These are phyloP conservation scores for Herpetomonas tarakana DNA, from an alignment of 208 protist genomes.

Conservation along the genomic window DNA sequence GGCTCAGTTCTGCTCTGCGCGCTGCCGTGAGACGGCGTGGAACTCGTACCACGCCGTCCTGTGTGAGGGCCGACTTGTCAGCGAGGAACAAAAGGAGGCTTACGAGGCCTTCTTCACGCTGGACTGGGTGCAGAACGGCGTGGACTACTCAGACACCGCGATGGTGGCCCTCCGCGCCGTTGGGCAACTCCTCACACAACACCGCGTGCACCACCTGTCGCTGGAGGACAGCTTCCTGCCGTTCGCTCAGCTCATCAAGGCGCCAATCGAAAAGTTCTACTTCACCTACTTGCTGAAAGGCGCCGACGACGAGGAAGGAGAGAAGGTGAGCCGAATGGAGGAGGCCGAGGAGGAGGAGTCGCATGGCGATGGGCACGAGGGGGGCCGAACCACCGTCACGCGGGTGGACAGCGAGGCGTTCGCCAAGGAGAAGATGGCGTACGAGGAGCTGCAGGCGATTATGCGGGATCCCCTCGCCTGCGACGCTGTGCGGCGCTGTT, in stretches of 20 bases:
- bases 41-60: conserved; percentile 33
- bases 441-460: conserved; percentile 11
- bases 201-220: conserved; percentile 23
- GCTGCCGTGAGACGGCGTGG: conserved; percentile 49
- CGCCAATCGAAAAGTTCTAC: conserved; percentile 40
- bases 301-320: conserved; percentile 7
- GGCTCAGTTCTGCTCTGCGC: conserved; percentile 49
- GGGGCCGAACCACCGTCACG: too few relatives aligned
- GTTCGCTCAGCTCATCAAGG: conserved; percentile 48
- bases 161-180: conserved; percentile 55
- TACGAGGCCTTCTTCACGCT: conserved; percentile 28
- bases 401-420: neutral
- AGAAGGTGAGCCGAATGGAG: conserved; percentile 2
- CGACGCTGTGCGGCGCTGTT: conserved; percentile 9
- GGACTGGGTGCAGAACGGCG: conserved; percentile 57
- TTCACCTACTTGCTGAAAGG: conserved; percentile 57
- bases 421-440: neutral
- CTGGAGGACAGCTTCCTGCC: conserved; percentile 33
- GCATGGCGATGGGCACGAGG: too few relatives aligned
- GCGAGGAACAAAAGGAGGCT: conserved; percentile 23
- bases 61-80: conserved; percentile 43
- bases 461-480: conserved; percentile 20
- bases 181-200: conserved; percentile 32
- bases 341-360: conserved; percentile 7
- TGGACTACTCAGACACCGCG: conserved; percentile 73